A percentile compares a stretch with the other conserved stretches of the same genome.
These are phyloP conservation scores for Leishmania braziliensis DNA, from an alignment of 208 protist genomes.

Conservation along the genomic window DNA sequence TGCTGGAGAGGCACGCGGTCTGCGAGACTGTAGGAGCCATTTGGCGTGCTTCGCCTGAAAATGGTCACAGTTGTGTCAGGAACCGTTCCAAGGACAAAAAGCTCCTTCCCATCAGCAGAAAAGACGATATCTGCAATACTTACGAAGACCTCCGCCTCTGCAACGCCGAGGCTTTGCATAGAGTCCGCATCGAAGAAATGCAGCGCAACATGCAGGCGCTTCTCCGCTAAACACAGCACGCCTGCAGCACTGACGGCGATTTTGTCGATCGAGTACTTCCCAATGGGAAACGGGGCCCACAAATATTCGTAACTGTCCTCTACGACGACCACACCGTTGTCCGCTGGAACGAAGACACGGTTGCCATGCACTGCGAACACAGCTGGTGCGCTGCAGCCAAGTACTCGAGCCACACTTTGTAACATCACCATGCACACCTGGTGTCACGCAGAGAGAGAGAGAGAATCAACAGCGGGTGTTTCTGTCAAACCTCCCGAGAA, in stretches of 20 bases:
- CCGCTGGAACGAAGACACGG: constrained; percentile 43
- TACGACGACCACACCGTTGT: constrained; percentile 45
- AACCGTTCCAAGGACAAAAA: constrained; percentile 57
- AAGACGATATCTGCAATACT: constrained; percentile 56
- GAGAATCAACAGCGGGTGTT: not conserved
- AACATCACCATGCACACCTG: not conserved
- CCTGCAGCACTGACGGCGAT: constrained; percentile 36
- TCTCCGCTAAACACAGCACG: constrained; percentile 64
- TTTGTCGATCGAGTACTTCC: constrained; percentile 51
- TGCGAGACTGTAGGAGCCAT: constrained; percentile 18
- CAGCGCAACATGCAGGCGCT: constrained; percentile 50
- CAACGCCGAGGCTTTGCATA: constrained; percentile 36
- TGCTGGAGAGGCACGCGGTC: constrained; percentile 14
- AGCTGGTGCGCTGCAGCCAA: constrained; percentile 40
- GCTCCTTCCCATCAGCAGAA: constrained; percentile 43
- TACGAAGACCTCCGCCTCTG: constrained; percentile 51
- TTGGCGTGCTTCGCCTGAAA: constrained; percentile 18
- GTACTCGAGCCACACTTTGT: constrained; percentile 18
- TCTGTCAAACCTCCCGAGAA: not conserved
- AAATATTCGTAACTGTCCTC: constrained; percentile 31
- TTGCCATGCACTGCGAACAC: constrained; percentile 34
- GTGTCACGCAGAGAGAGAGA: not conserved
- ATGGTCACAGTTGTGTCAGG: constrained; percentile 42
- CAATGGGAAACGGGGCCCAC: constrained; percentile 55
- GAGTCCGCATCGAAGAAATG: constrained; percentile 59